Conservation (phyloP, 1,284 basidiomycete species). For the Rhodotorula sp. region DNA sequence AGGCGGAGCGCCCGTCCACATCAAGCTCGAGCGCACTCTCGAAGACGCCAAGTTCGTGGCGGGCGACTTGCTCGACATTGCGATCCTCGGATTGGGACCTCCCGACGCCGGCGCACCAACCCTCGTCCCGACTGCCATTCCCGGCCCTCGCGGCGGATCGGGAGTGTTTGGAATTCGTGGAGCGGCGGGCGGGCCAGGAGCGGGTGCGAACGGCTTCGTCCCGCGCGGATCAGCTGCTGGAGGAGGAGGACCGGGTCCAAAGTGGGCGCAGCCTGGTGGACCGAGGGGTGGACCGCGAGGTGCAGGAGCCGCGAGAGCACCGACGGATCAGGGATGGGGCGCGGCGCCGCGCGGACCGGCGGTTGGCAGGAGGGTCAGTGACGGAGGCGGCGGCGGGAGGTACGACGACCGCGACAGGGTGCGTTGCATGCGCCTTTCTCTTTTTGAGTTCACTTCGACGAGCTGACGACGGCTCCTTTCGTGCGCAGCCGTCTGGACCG, state of each 20-base stretch:
- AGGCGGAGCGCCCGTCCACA: neutral
- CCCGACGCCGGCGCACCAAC: neutral
- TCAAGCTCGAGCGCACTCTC: constrained; percentile 30
- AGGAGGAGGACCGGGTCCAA: neutral
- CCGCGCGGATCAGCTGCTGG: neutral
- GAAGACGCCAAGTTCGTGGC: constrained; percentile 40
- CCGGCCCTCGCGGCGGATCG: neutral
- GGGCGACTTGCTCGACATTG: constrained; percentile 43
- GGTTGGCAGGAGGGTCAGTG: neutral
- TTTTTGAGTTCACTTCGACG: neutral
- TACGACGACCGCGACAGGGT: constrained; percentile 7
- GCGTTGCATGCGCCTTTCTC: neutral
- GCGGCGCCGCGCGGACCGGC: neutral
- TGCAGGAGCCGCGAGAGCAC: neutral
- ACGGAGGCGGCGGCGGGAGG: neutral
- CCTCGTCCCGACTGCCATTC: neutral
- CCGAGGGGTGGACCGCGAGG: neutral
- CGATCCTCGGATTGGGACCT: constrained; percentile 11
- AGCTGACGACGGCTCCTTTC: neutral
- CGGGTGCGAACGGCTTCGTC: neutral
- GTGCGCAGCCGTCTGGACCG: neutral
- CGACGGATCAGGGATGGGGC: constrained; percentile 24
- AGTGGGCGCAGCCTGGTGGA: neutral
- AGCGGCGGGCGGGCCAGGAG: neutral
- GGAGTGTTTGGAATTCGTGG: neutral